Evolutionary conservation across 805 yeast species (phyloP), one percentile per base, ranked within the genome.

Genomic region (Yarrowia keelungensis): DNA sequence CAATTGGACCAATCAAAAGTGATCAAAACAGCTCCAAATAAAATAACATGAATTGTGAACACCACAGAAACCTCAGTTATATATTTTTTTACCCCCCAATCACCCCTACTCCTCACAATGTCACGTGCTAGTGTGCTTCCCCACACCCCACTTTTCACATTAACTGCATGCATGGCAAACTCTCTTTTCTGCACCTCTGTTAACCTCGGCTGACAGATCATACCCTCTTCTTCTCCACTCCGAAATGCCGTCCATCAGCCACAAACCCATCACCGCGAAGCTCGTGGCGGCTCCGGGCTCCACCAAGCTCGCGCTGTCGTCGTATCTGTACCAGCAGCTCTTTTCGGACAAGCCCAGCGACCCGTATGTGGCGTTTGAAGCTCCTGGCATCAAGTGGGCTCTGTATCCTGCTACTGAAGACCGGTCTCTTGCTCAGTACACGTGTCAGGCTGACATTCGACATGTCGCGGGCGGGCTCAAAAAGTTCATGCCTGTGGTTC

Each of bases 391-490:
- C 65, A 59, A 59, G 35, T 59, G 65, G 65, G 51, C 65, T 22
- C 65, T 59, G 43, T 59, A 59, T 32, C 65, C 65, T 2, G 65
- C 65, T n/a, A 1, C 12, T 16, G 65, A 59, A 16, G 51, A 59
- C 19, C 42, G 51, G 5, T 15, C 65, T 3, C 32, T 59, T 35
- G 7, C 42, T 4, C 65, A 59, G 19, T 45, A 11, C 32, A 16
- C 51, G 11, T 59, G 65, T 42, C n/a, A 43, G 16, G 65, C 65
- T 16, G 65, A 59, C 32, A 59, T 45, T 14, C 65, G 65, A 5
- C 65, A 59, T 14, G 65, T 45, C 7, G 65, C 51, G 5, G 65
- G 65, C 11, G 51, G 43, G 71, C 74, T 19, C 71, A 50, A 43
- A 39, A 43, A 45, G 43, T 42, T 45, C 66, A n/a, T 54, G 42